Evolutionary conservation across 345 rosid genomes (phyloP).

Genomic region (Melastoma malabathricum): DNA sequence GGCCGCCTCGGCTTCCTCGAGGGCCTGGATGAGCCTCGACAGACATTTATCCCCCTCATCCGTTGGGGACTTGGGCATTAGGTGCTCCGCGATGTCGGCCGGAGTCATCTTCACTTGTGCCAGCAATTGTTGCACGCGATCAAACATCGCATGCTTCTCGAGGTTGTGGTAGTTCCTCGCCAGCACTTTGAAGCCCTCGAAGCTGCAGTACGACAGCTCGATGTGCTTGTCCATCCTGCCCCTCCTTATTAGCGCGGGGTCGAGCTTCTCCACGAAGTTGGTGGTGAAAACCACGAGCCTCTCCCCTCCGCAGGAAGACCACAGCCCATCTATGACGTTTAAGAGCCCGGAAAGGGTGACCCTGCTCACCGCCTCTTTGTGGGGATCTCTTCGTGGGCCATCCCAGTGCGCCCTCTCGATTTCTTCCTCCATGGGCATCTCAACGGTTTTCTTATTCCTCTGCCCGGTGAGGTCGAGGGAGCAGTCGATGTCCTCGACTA

Average conservation of each 20-base stretch:
- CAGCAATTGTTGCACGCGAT: conserved; percentile 12
- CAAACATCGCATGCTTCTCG: conserved; percentile 23
- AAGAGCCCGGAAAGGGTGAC: conserved; percentile 59
- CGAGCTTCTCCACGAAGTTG: conserved; percentile 47
- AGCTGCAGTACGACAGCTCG: conserved; percentile 34
- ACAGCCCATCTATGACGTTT: conserved; percentile 57
- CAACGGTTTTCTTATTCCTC: conserved; percentile 25
- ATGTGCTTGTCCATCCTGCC: conserved; percentile 58
- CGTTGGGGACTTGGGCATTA: conserved; percentile 31
- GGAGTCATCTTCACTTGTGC: conserved; percentile 26
- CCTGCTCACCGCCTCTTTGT: conserved; percentile 21
- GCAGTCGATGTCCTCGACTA: conserved; percentile 43
- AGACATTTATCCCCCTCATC: conserved; percentile 24
- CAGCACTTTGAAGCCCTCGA: conserved; percentile 33
- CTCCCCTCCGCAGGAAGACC: conserved; percentile 66
- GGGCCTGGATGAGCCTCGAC: conserved; percentile 23
- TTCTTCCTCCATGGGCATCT: conserved; percentile 13
- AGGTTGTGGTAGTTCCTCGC: conserved; percentile 31
- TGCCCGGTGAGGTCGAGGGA: conserved; percentile 48
- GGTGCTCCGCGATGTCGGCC: conserved; percentile 42
- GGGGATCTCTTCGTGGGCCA: conserved; percentile 10
- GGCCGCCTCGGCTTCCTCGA: conserved; percentile 19
- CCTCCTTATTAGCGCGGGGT: conserved; percentile 58
- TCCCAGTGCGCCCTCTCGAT: conserved; percentile 20
- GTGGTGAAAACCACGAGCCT: conserved; percentile 53